These are phyloP conservation scores for Saccharomyces hybrid DNA, from an alignment of 1,139 yeast genomes.

Conservation along the genomic window DNA sequence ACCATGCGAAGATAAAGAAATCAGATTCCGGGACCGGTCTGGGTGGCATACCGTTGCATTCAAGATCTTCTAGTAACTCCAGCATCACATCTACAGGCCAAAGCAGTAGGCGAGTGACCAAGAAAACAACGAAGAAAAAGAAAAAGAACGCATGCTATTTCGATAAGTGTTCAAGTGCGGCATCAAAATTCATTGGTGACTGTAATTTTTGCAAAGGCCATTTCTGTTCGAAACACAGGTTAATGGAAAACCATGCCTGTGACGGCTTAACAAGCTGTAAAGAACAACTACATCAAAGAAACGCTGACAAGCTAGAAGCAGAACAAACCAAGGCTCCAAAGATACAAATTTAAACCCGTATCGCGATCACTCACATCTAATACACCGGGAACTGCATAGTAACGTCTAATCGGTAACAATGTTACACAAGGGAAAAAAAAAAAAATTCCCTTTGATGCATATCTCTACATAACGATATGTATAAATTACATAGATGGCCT, in stretches of 20 bases:
- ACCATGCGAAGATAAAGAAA: not conserved
- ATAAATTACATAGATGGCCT: not conserved
- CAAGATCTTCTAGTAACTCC: not conserved
- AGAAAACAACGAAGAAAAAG: conserved; percentile 32
- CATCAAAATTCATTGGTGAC: conserved; percentile 80
- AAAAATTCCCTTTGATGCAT: not conserved
- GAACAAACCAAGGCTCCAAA: conserved; percentile 43
- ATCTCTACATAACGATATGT: not conserved
- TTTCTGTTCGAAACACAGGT: conserved; percentile 80
- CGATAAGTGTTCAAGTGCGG: conserved; percentile 53
- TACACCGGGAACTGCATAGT: not conserved
- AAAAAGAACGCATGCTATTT: conserved; percentile 60
- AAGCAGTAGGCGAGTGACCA: not conserved
- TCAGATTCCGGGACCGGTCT: not conserved
- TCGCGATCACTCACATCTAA: not conserved
- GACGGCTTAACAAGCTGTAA: conserved; percentile 72
- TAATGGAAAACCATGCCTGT: conserved; percentile 79
- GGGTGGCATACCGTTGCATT: not conserved
- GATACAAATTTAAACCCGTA: conserved; percentile 28
- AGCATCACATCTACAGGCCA: conserved; percentile 1
- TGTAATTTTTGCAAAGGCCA: conserved; percentile 82
- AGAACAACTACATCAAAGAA: conserved; percentile 64
- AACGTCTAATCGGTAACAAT: not conserved
- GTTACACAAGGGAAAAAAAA: not conserved
- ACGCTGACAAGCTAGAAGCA: conserved; percentile 39